Evolutionary conservation across 345 rosid genomes (phyloP).

Genomic region (Dimocarpus longan): DNA sequence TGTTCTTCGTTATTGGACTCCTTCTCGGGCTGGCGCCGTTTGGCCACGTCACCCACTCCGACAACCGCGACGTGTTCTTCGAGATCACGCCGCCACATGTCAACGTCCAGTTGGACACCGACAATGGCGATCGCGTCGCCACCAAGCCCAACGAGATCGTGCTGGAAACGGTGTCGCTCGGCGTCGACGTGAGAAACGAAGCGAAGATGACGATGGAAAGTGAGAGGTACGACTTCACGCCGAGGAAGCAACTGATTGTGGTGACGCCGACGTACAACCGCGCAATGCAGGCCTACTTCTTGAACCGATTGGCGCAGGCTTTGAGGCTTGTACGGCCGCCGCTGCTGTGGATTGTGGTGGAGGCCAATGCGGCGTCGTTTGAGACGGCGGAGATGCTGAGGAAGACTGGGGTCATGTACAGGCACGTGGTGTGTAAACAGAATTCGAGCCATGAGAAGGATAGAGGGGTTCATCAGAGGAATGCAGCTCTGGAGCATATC

Average conservation of each 20-base stretch:
- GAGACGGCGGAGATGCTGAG: constrained; percentile 88
- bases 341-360: constrained; percentile 90
- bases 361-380: constrained; percentile 58
- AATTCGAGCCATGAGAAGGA: constrained; percentile 63
- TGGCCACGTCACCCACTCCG: constrained; percentile 50
- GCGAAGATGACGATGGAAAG: constrained; percentile 13
- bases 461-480: constrained; percentile 76
- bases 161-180: constrained; percentile 35
- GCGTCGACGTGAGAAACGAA: constrained; percentile 16
- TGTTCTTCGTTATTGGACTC: constrained; percentile 69
- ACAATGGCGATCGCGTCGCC: constrained; percentile 12
- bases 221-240: constrained; percentile 36
- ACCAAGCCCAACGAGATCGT: constrained; percentile 29
- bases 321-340: constrained; percentile 80
- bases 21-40: constrained; percentile 63
- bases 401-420: constrained; percentile 81
- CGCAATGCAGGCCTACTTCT: constrained; percentile 72
- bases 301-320: constrained; percentile 76
- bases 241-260: constrained; percentile 74
- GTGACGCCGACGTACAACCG: constrained; percentile 86
- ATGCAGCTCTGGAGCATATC: constrained; percentile 76
- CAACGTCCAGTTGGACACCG: constrained; percentile 44
- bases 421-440: constrained; percentile 66
- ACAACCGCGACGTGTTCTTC: constrained; percentile 50
- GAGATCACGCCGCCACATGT: constrained; percentile 66